Evolutionary conservation across 2,329 filamentous ascomycete genomes (phyloP), one percentile per base, ranked within the genome.

Genomic region (Huntiella omanensis): DNA sequence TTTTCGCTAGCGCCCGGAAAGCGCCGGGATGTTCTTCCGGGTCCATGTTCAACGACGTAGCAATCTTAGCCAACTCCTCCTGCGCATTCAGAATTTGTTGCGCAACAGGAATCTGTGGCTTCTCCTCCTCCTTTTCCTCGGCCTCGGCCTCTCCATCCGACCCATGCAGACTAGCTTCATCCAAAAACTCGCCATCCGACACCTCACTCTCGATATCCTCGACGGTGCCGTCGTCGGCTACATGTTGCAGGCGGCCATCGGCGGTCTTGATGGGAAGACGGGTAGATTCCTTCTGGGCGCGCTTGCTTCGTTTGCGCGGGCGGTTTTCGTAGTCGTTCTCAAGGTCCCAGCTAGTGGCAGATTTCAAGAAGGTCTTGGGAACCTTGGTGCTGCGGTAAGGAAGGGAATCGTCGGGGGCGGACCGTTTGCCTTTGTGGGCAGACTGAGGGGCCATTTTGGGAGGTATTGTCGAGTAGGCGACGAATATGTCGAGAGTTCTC

Each of bases 281-380:
- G 34, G 75, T 84, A 58, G 67, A 80, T 58, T 87, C 82, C 51
- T 69, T 71, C 55, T 77, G 73, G 70, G 17, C 37, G 59, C 85
- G 83, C 61, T 81, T 84, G 57, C 75, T 79, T 33, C 71, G 64
- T 60, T 91, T 91, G 54, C 83, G 73, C 40, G 82, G 77, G 54
- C 77, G 76, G 51, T 73, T 73, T 61, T 93, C 86, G 67, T 95
- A 96, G 60, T 84, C 80, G 58, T 93, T 82, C 65, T 94, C 91
- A 42, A 94, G 71, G 57, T 94, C 77, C 86, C 88, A 96, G 62
- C 77, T 79, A 49, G 83, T 70, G 4, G 82, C 84, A 56, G 75
- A 79, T 55, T 75, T 74, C 64, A 83, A 73, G 60, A 87, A 86
- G 46, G 73, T 70, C 53, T 73, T 73, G 49, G 74, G 69, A n/a